Evolutionary conservation across 768 basidiomycete genomes (phyloP).

Genomic region (Tephrocybe sp.): DNA sequence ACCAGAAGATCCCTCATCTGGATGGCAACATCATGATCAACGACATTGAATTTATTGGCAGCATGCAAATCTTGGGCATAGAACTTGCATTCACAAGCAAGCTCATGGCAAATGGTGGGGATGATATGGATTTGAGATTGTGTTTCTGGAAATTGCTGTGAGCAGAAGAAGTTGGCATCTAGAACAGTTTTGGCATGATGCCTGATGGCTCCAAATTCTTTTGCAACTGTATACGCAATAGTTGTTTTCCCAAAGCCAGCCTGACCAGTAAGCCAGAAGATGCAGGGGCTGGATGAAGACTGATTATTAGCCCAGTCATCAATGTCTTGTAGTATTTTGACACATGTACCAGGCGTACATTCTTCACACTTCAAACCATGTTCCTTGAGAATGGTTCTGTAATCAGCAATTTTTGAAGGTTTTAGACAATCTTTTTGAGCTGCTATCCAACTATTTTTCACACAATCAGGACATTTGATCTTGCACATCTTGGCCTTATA

Average conservation of each 20-base stretch:
- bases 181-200: slow-evolving; percentile 4
- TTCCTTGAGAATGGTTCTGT: background rate
- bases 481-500: too few species aligned
- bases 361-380: background rate
- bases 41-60: background rate
- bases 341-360: slow-evolving; percentile 27
- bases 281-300: slow-evolving; percentile 15
- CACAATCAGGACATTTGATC: too few species aligned
- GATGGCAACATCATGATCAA: background rate
- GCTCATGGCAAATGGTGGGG: slow-evolving; percentile 15
- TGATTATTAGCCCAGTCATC: slow-evolving; percentile 24
- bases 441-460: too few species aligned
- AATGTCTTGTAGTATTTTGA: slow-evolving; percentile 20
- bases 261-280: slow-evolving; percentile 8
- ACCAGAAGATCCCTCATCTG: background rate
- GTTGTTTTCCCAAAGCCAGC: slow-evolving; percentile 21
- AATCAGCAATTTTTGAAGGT: background rate
- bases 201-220: slow-evolving; percentile 12
- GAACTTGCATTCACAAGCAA: background rate
- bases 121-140: slow-evolving; percentile 16
- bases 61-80: background rate
- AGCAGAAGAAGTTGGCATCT: slow-evolving; percentile 29
- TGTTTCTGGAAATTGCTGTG: slow-evolving; percentile 19
- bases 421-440: background rate
- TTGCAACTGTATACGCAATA: slow-evolving; percentile 26